These are phyloP conservation scores for Aspergillus sergii DNA, from an alignment of 2,329 filamentous ascomycete species.

Conservation along the genomic window DNA sequence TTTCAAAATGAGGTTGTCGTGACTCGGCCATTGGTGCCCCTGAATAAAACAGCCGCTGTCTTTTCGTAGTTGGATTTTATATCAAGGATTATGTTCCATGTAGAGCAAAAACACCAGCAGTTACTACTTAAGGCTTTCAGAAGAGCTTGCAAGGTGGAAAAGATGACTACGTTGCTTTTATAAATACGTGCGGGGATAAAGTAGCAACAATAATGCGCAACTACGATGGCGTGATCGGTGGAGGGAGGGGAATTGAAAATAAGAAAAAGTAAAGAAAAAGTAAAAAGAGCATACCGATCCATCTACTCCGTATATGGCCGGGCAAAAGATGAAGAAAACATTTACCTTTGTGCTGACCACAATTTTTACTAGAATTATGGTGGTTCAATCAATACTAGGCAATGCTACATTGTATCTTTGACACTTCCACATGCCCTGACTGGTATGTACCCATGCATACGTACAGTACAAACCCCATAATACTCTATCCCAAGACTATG, in stretches of 20 bases:
- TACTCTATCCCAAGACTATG: not conserved
- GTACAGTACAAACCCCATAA: not conserved
- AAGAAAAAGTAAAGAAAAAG: not conserved
- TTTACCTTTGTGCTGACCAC: not conserved
- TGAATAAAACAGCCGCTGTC: not conserved
- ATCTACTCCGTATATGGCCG: not conserved
- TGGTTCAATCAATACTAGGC: no score
- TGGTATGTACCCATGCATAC: no score
- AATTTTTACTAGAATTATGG: not conserved
- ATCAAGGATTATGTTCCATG: not conserved
- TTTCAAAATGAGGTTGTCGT: slow-evolving; percentile 68
- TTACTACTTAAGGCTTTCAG: slow-evolving; percentile 6
- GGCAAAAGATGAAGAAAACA: not conserved
- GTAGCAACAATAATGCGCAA: not conserved
- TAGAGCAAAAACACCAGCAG: not conserved
- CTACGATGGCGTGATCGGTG: slow-evolving; percentile 20
- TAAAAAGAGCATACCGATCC: not conserved
- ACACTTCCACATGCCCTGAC: no score
- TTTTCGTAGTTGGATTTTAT: not conserved
- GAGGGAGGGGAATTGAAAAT: not conserved
- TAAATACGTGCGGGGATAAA: not conserved
- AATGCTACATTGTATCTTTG: no score
- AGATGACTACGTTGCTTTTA: not conserved
- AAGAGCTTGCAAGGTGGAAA: slow-evolving; percentile 1
- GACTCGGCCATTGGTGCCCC: slow-evolving; percentile 37